These are phyloP conservation scores for Rhynchosporium graminicola DNA, from an alignment of 2,329 filamentous ascomycete genomes.

Conservation along the genomic window DNA sequence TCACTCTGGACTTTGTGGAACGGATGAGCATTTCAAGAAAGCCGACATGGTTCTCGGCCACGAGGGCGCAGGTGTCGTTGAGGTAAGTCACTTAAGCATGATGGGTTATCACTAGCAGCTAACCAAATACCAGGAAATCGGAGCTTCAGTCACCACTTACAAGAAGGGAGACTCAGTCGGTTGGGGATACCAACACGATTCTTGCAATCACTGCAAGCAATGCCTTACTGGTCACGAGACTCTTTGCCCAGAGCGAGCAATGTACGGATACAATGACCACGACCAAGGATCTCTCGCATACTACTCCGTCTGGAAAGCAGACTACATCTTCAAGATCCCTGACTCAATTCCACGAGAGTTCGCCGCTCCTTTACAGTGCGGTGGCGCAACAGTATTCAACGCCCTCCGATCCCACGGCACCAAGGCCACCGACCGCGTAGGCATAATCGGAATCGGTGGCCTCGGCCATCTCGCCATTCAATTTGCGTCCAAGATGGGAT, in stretches of 20 bases:
- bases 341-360: conserved; percentile 42
- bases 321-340: conserved; percentile 46
- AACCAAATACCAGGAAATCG: conserved; percentile 38
- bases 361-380: conserved; percentile 46
- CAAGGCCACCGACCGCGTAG: conserved; percentile 39
- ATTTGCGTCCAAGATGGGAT: conserved; percentile 64
- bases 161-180: conserved; percentile 49
- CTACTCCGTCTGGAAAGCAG: conserved; percentile 44
- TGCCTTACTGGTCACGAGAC: conserved; percentile 48
- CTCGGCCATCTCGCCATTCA: conserved; percentile 64
- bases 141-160: conserved; percentile 44
- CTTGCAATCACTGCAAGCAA: conserved; percentile 48
- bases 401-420: conserved; percentile 42
- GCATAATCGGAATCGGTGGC: conserved; percentile 58
- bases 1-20: conserved; percentile 68
- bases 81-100: conserved; percentile 29
- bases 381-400: conserved; percentile 44
- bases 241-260: conserved; percentile 45
- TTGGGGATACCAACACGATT: conserved; percentile 47
- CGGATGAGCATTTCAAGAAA: conserved; percentile 47
- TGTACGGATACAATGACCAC: conserved; percentile 46
- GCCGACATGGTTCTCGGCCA: conserved; percentile 49
- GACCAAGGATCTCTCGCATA: conserved; percentile 51
- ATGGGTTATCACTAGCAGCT: conserved; percentile 4
- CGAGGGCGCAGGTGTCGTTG: conserved; percentile 51